These are phyloP conservation scores for Strigomonas culicis DNA, from an alignment of 208 protist species.

Conservation along the genomic window DNA sequence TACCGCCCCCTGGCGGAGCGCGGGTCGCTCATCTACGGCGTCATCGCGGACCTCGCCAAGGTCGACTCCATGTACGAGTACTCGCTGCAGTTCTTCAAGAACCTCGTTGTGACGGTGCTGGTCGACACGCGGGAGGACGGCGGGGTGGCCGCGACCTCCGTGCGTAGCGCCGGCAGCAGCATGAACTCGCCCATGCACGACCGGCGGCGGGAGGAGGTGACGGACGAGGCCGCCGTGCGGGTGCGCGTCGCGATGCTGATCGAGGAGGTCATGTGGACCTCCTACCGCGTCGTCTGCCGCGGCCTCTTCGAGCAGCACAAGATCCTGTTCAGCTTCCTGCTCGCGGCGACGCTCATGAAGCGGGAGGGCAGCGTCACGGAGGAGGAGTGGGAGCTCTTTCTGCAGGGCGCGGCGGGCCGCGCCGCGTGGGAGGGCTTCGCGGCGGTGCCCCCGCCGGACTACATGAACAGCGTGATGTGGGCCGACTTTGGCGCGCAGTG, in stretches of 20 bases:
- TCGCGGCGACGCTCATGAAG: constrained; percentile 78
- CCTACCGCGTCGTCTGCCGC: constrained; percentile 91
- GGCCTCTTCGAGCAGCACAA: constrained; percentile 95
- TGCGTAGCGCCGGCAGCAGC: background rate
- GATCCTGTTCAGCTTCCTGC: constrained; percentile 92
- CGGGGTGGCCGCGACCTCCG: constrained; percentile 1
- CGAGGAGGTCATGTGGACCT: constrained; percentile 74
- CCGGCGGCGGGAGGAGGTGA: constrained; percentile 12
- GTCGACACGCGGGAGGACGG: constrained; percentile 31
- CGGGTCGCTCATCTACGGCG: constrained; percentile 94
- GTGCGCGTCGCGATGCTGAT: constrained; percentile 68
- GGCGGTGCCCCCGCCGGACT: constrained; percentile 44
- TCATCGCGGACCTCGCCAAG: constrained; percentile 85
- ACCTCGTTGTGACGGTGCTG: constrained; percentile 87
- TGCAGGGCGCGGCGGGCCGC: constrained; percentile 69
- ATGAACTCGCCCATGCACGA: background rate
- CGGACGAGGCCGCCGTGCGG: constrained; percentile 34
- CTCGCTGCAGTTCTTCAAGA: constrained; percentile 90
- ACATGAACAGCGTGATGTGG: constrained; percentile 93
- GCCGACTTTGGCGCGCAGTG: constrained; percentile 85
- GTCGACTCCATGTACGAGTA: constrained; percentile 95
- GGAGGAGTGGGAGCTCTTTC: constrained; percentile 84
- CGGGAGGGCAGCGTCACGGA: constrained; percentile 43
- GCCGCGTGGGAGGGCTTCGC: constrained; percentile 14
- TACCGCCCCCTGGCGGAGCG: constrained; percentile 92